Evolutionary conservation across 345 rosid genomes (phyloP).

Genomic region (Laguncularia racemosa): DNA sequence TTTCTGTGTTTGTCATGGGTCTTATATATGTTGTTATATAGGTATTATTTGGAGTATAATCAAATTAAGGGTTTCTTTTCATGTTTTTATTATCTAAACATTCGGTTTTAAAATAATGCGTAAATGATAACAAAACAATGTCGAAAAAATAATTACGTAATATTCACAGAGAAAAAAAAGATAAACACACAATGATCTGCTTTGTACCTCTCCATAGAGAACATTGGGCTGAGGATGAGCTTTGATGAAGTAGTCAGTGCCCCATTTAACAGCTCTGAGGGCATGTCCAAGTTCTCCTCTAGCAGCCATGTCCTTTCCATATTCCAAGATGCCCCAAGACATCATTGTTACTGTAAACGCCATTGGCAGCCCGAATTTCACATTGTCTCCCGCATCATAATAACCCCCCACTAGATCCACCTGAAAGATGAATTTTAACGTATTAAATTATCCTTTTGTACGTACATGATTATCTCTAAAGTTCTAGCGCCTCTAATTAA

Average conservation of each 20-base stretch:
- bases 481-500: too few relatives aligned
- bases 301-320: constrained; percentile 28
- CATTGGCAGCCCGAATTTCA: constrained; percentile 48
- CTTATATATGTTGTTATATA: too few relatives aligned
- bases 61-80: neutral
- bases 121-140: too few relatives aligned
- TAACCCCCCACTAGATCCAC: constrained; percentile 48
- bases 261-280: constrained; percentile 42
- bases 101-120: neutral
- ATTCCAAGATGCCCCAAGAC: constrained; percentile 43
- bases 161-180: too few relatives aligned
- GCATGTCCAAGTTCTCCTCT: constrained; percentile 34
- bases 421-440: constrained; percentile 3
- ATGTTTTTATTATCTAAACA: neutral
- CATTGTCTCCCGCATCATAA: constrained; percentile 49
- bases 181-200: too few relatives aligned
- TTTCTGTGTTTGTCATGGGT: too few relatives aligned
- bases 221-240: constrained; percentile 33
- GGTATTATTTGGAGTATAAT: too few relatives aligned
- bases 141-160: too few relatives aligned
- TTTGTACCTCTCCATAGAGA: constrained; percentile 33
- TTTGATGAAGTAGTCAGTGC: constrained; percentile 46
- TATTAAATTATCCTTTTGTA: too few relatives aligned
- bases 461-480: too few relatives aligned
- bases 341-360: constrained; percentile 48